Percentiles rank a stretch among this genome's conserved stretches.
These are phyloP conservation scores for Peltaster fructicola DNA, from an alignment of 2,329 filamentous ascomycete genomes.

Conservation along the genomic window DNA sequence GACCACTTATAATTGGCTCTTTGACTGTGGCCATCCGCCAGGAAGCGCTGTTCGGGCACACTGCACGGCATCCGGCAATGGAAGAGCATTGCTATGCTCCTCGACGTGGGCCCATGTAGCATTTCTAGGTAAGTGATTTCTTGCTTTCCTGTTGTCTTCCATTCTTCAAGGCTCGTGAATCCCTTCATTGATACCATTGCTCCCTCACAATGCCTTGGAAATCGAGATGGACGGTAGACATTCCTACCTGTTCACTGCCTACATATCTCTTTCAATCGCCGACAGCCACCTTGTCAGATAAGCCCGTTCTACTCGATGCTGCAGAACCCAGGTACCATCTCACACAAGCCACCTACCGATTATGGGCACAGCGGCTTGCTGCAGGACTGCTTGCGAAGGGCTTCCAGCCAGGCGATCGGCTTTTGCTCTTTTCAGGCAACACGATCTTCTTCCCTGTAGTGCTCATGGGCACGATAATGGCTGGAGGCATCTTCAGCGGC, in stretches of 20 bases:
- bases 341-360: constrained; percentile 45
- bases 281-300: constrained; percentile 20
- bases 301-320: constrained; percentile 43
- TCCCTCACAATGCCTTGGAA: constrained; percentile 39
- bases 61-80: too few relatives aligned
- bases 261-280: constrained; percentile 35
- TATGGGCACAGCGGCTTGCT: constrained; percentile 56
- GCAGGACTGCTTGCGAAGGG: constrained; percentile 45
- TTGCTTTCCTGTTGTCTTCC: too few relatives aligned
- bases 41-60: too few relatives aligned
- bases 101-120: too few relatives aligned
- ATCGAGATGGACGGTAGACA: constrained; percentile 30
- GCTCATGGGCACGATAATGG: constrained; percentile 58
- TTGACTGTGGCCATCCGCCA: too few relatives aligned
- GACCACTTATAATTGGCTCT: too few relatives aligned
- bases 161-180: too few relatives aligned
- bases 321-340: constrained; percentile 49
- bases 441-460: constrained; percentile 54
- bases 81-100: too few relatives aligned
- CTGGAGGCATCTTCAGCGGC: constrained; percentile 60
- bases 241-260: constrained; percentile 28
- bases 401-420: constrained; percentile 48
- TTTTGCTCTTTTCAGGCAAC: constrained; percentile 58
- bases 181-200: too few relatives aligned
- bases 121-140: too few relatives aligned